Evolutionary conservation across 345 rosid genomes (phyloP).

Genomic region (Eucalyptus shirleyi): DNA sequence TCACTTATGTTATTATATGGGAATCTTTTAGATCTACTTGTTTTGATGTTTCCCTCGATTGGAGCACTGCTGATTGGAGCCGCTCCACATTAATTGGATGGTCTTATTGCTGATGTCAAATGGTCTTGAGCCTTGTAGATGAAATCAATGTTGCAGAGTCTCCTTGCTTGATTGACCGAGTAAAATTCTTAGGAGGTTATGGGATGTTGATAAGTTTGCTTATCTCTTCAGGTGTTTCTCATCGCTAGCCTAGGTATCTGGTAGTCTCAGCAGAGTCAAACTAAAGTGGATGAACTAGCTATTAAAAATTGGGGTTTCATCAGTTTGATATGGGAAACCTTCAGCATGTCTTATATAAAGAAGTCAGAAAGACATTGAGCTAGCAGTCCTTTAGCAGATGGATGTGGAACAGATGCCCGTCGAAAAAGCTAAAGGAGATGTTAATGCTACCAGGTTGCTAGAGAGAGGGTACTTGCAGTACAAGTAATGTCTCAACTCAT

Average conservation of each 20-base stretch:
- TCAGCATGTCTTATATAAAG: not conserved
- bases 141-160: too few species aligned
- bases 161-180: conserved; percentile 9
- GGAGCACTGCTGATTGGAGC: conserved; percentile 61
- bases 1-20: conserved; percentile 12
- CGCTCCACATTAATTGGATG: conserved; percentile 26
- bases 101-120: conserved; percentile 47
- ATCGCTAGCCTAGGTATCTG: conserved; percentile 14
- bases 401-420: not conserved
- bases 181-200: conserved; percentile 5
- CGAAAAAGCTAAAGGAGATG: not conserved
- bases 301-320: not conserved
- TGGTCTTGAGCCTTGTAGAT: conserved; percentile 25
- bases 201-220: conserved; percentile 23
- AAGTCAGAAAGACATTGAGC: not conserved
- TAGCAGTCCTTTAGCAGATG: not conserved
- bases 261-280: not conserved
- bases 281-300: conserved; percentile 17
- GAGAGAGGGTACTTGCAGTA: conserved; percentile 32
- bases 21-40: conserved; percentile 24
- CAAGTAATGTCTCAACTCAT: conserved; percentile 1
- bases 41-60: conserved; percentile 43
- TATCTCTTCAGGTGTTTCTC: conserved; percentile 43
- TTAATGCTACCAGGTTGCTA: conserved; percentile 1
- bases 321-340: not conserved